These are phyloP conservation scores for Curvularia verruculosa DNA, from an alignment of 2,329 filamentous ascomycete species.

Conservation along the genomic window DNA sequence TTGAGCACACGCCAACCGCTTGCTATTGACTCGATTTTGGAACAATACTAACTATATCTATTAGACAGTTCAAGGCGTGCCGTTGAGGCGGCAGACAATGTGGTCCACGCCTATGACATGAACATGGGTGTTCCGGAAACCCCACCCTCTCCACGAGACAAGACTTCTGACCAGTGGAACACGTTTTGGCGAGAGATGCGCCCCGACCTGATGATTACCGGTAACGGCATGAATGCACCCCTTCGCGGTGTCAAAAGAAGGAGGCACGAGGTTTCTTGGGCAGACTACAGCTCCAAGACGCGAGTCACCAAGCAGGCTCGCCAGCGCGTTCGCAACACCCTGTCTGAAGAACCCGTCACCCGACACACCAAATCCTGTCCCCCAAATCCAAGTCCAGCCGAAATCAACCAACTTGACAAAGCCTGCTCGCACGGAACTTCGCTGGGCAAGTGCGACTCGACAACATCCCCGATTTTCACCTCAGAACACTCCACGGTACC, in stretches of 20 bases:
- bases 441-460: constrained; percentile 32
- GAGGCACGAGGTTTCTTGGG: constrained; percentile 48
- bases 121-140: constrained; percentile 76
- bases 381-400: constrained; percentile 14
- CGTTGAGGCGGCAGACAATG: constrained; percentile 76
- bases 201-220: constrained; percentile 53
- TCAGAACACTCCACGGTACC: constrained; percentile 52
- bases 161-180: constrained; percentile 35
- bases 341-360: constrained; percentile 38
- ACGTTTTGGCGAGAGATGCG: constrained; percentile 44
- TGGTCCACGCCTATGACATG: constrained; percentile 76
- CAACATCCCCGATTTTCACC: constrained; percentile 41
- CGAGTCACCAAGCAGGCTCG: constrained; percentile 35
- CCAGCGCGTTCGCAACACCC: constrained; percentile 35
- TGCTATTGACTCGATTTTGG: neutral
- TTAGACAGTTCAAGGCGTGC: constrained; percentile 72
- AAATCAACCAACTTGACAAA: constrained; percentile 28
- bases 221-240: constrained; percentile 49
- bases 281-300: constrained; percentile 27
- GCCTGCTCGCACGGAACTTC: constrained; percentile 32
- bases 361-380: constrained; percentile 27
- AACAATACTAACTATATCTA: constrained; percentile 15
- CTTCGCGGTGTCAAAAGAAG: constrained; percentile 53
- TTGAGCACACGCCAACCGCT: neutral
- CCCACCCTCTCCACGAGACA: constrained; percentile 54